phyloP scores from a whole-genome alignment of 2,329 filamentous ascomycete genomes.

The Sporothrix protearum region DNA sequence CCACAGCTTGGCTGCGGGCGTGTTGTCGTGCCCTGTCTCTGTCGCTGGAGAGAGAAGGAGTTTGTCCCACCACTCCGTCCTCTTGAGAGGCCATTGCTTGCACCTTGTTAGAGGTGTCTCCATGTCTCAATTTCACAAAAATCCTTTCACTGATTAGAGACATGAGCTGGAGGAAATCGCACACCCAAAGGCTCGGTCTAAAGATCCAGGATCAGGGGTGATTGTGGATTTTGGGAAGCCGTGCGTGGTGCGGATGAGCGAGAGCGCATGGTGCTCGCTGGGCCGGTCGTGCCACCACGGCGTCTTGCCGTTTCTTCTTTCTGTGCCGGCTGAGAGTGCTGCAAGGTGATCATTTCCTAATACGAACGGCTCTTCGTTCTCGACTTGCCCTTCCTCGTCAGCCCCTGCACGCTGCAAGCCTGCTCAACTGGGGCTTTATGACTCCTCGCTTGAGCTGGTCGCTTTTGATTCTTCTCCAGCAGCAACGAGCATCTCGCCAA shows the following conservation, averaged over 20 bases:
- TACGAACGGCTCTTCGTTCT: not conserved
- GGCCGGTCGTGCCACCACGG: not conserved
- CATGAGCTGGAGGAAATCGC: not conserved
- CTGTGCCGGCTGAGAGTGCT: not conserved
- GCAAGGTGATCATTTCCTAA: conserved; percentile 12
- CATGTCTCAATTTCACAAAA: not conserved
- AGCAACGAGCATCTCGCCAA: not conserved
- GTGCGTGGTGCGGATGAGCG: not conserved
- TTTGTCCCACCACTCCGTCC: not conserved
- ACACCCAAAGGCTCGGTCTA: conserved; percentile 9
- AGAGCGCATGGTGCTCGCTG: not conserved
- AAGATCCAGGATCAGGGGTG: conserved; percentile 13
- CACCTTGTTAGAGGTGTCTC: not conserved
- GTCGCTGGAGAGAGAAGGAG: not conserved
- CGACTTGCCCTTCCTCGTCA: not conserved
- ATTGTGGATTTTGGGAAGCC: conserved; percentile 11
- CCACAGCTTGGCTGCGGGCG: not conserved
- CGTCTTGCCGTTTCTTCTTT: not conserved
- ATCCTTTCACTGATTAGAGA: not conserved
- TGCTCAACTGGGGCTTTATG: not conserved
- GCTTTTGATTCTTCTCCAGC: conserved; percentile 9
- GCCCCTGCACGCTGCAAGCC: conserved; percentile 2
- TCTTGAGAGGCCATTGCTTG: not conserved
- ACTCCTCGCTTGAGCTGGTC: not conserved
- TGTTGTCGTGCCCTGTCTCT: not conserved